Conservation (phyloP, 805 yeast species). For the Spathaspora boniae region DNA sequence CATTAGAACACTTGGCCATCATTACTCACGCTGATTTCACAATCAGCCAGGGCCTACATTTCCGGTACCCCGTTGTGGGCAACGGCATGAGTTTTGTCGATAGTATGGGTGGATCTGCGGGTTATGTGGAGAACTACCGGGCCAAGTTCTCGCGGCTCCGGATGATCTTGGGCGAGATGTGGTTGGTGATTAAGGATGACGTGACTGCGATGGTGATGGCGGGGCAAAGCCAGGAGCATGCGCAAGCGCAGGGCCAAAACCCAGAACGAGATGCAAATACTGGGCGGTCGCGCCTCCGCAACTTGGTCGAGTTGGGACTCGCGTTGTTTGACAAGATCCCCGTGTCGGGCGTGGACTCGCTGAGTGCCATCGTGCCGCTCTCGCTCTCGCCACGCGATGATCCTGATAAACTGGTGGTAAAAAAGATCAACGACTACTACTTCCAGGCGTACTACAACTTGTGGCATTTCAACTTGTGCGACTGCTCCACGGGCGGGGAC, state of each 20-base stretch:
- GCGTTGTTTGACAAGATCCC: conserved; percentile 64
- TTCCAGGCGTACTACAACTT: conserved; percentile 64
- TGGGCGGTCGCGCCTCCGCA: too few species aligned
- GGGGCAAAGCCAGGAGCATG: too few species aligned
- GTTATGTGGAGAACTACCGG: conserved; percentile 55
- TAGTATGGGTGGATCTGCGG: conserved; percentile 36
- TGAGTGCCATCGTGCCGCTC: conserved; percentile 41
- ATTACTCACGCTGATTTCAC: conserved; percentile 69
- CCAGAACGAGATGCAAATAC: too few species aligned
- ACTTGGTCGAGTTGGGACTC: conserved; percentile 52
- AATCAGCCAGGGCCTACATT: conserved; percentile 68
- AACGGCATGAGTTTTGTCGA: conserved; percentile 64
- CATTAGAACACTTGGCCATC: conserved; percentile 65
- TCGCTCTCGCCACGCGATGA: conserved; percentile 20
- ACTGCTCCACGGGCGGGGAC: conserved; percentile 25
- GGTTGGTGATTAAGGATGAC: conserved; percentile 53
- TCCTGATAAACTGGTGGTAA: conserved; percentile 36
- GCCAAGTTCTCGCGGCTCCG: conserved; percentile 60
- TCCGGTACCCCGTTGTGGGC: conserved; percentile 65
- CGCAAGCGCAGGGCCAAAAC: too few species aligned
- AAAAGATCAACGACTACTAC: conserved; percentile 56
- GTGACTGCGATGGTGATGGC: conserved; percentile 32
- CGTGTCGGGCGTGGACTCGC: conserved; percentile 35
- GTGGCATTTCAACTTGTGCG: conserved; percentile 78
- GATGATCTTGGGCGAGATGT: conserved; percentile 57